Evolutionary conservation across 805 yeast genomes (phyloP).

Genomic region (Tetrapisispora phaffii): DNA sequence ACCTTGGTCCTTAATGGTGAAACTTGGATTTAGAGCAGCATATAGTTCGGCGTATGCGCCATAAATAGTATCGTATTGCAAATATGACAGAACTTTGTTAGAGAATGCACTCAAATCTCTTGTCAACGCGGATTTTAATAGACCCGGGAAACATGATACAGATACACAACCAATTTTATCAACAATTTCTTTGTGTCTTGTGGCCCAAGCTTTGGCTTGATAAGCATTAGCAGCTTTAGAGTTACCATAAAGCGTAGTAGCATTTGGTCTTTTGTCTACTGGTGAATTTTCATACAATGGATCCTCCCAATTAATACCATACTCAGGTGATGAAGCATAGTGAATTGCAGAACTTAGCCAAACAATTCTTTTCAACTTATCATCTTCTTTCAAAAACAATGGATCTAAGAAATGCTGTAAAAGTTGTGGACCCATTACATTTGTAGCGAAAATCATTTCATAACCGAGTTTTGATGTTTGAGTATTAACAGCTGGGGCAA

Average conservation of each 20-base stretch:
- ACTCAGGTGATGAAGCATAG: conserved; percentile 17
- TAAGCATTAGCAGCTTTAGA: conserved; percentile 30
- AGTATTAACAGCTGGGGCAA: conserved; percentile 25
- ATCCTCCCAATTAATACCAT: conserved; percentile 29
- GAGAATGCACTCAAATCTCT: conserved; percentile 14
- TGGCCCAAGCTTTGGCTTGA: conserved; percentile 31
- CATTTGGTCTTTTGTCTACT: conserved; percentile 9
- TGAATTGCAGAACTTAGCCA: conserved; percentile 34
- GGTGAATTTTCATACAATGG: conserved; percentile 19
- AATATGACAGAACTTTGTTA: conserved; percentile 2
- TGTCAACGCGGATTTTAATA: conserved; percentile 22
- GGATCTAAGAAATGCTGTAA: conserved; percentile 32
- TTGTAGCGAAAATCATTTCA: conserved; percentile 32
- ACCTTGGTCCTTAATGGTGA: conserved; percentile 22
- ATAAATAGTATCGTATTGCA: conserved; percentile 14
- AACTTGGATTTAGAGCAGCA: conserved; percentile 29
- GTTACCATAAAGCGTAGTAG: conserved; percentile 27
- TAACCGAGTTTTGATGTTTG: conserved; percentile 28
- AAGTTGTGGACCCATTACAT: conserved; percentile 32
- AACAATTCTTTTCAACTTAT: conserved; percentile 28
- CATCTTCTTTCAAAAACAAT: conserved; percentile 27
- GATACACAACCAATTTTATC: conserved; percentile 23
- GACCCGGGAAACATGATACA: conserved; percentile 31
- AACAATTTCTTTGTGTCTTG: conserved; percentile 15
- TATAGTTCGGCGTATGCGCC: conserved; percentile 33